Evolutionary conservation across 345 rosid genomes (phyloP), one percentile per base, ranked within the genome.

Genomic region (Barbarea vulgaris): DNA sequence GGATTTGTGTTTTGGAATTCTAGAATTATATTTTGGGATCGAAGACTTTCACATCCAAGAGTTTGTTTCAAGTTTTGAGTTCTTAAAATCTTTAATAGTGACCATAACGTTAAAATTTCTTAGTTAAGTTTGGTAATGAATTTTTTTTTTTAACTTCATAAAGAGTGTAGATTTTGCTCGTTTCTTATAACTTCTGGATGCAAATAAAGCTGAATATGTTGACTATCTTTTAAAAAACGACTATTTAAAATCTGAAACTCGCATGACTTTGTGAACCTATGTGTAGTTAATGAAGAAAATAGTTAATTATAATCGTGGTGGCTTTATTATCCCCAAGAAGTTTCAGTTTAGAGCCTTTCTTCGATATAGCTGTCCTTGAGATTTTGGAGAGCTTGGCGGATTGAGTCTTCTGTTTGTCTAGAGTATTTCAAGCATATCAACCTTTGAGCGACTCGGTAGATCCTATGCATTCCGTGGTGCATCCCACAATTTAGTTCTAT

Each of bases 381-480:
- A 86, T 79, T 83, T 55, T 86, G 89, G 48, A 95, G 64, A 34
- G 93, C 90, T 76, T 83, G 88, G 46, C 94, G 84, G 80, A 90
- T 77, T 1, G 96, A 80, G 58, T 84, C 91, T 46, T 84, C 90
- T 14, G 82, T 81, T 59, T 88, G 93, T 78, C 22, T 83, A 2
- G 97, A 90, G 77, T 84, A 83, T 67, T 88, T 90, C 59, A 95
- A 81, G 88, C 97, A 89, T 60, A 89, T 59, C 53, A 92, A 79
- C 59, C 86, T 71, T 71, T 95, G 98, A 41, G 87, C 96, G 9
- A 81, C 85, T 10, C 64, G 74, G 74, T 89, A 89, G 46, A 72
- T 70, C 70, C 61, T 78, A 81, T 78, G 91, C 56, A 81, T 70
- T 48, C 83, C 78, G 11, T 80, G 82, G 58, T 85, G 73, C n/a